Base-by-base conservation (phyloP, 805 yeast genomes). In the Diddensiella transvaalensis region DNA sequence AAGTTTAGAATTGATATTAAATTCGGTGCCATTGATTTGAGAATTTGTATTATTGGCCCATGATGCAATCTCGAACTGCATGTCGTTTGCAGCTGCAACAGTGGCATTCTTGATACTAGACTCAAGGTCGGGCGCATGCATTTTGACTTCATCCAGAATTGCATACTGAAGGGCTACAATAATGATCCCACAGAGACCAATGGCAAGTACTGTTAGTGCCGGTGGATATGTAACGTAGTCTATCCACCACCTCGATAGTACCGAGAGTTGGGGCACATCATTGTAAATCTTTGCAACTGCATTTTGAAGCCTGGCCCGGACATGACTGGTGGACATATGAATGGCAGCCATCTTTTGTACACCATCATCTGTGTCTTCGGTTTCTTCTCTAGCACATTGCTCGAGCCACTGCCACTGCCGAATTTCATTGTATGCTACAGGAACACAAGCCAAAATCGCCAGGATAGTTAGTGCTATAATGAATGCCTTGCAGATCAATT, bases 41-140 rank as follows among this genome's bases (percentile, higher is more conserved):
- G 46, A 49, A 58, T 88, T 88, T 0, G 89, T 79, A 11, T 72
- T 67, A 30, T 65, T 62, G 0, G 77, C 65, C 91, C 91, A 85
- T 2, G 55, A 19, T 42, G 18, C 46, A 19, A 53, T 29, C 3
- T 57, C 47, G 3, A 52, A 39, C 5, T 57, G 40, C 1, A 58
- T 40, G 1, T 36, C 44, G n/a, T 50, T 35, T 1, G 56, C 52
- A 2, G 60, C 46, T 2, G 52, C 46, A 3, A 44, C 13, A 1
- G 59, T 36, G 0, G 57, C 52, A 2, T 29, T 47, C 10, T 42
- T 40, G 22, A 63, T 55, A 22, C 38, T 42, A 13, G 15, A 38
- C 18, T 19, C 42, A 11, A 49, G 52, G 18, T 44, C 48, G 1
- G 49, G 37, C 1, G 60, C 32, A 0, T 62, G 57, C 1, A 48